Evolutionary conservation across 2,329 filamentous ascomycete genomes (phyloP).

Genomic region (Blastomyces gilchristii): DNA sequence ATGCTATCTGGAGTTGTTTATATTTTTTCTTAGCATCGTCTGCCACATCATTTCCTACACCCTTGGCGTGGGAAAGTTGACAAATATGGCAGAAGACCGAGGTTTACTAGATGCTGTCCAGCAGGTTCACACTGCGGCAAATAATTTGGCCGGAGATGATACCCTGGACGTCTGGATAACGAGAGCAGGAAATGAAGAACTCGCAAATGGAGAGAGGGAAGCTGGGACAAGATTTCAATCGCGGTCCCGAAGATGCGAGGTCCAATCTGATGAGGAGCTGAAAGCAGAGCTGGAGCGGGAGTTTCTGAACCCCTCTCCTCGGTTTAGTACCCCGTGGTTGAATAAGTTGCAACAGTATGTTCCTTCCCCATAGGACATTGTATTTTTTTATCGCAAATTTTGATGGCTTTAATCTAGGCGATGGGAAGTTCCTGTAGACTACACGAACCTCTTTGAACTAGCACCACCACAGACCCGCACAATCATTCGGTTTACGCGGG

Average conservation of each 20-base stretch:
- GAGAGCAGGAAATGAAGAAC: background rate
- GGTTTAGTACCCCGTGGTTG: conserved; percentile 77
- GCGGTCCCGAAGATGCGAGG: conserved; percentile 8
- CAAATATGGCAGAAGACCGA: background rate
- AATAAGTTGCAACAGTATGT: conserved; percentile 69
- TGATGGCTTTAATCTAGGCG: conserved; percentile 31
- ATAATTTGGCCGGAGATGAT: conserved; percentile 3
- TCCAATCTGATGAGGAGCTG: conserved; percentile 48
- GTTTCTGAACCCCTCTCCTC: conserved; percentile 67
- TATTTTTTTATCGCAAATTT: conserved; percentile 7
- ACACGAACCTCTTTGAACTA: conserved; percentile 73
- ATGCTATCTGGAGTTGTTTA: background rate
- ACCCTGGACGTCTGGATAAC: conserved; percentile 1
- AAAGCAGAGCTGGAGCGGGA: conserved; percentile 63
- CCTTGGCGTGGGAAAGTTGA: background rate
- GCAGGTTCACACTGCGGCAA: background rate
- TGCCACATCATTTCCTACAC: background rate
- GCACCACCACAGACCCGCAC: conserved; percentile 88
- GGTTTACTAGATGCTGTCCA: background rate
- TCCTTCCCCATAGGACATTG: background rate
- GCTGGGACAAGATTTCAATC: background rate
- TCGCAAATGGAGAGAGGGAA: conserved; percentile 7
- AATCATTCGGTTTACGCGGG: conserved; percentile 82
- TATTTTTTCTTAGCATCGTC: background rate
- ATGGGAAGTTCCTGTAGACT: conserved; percentile 75